Evolutionary conservation across 768 basidiomycete genomes (phyloP), one percentile per base, ranked within the genome.

Genomic region (Crepidotus variabilis): DNA sequence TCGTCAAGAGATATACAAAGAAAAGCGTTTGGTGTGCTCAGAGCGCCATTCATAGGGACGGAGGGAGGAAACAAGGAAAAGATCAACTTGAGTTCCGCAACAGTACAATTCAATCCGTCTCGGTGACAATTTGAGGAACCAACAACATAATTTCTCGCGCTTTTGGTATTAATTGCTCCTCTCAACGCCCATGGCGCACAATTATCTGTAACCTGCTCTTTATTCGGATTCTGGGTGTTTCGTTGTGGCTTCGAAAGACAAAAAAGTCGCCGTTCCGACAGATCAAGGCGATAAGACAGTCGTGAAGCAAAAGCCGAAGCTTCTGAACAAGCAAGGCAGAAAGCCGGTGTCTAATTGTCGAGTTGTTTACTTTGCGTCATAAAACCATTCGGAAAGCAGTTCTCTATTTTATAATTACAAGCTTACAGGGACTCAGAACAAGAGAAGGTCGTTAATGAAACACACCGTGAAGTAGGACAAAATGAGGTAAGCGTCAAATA

Each of bases 11-110:
- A 56, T 39, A 47, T 52, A 52, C 21, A 24, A 48, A 48, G 51
- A 33, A 43, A 14, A 47, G 50, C 54, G 50, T 43, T 54, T 43
- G 51, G 54, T 55, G 39, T 35, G 39, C 57, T 54, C 50, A 46
- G 50, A 60, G 50, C 39, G 39, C 39, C 47, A 49, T 49, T 28
- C 20, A 49, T 58, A 58, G 55, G 47, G 48, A 47, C 34, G 51
- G 35, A 57, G 49, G 53, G 55, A 62, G 51, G 54, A 51, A 55
- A 54, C 50, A 34, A 47, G 50, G 39, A 51, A 47, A 35, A 36
- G 57, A 54, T 57, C 48, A 54, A 50, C 32, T 36, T 47, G 39
- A 43, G 39, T 43, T 43, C 18, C 39, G 22, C 10, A 7, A 24
- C 16, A 24, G 48, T 20, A 28, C 50, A 28, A 28, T 3, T 28